Percentiles rank a stretch among this genome's conserved stretches.
Conservation (phyloP, 345 rosid species). For the Corchorus capsularis region DNA sequence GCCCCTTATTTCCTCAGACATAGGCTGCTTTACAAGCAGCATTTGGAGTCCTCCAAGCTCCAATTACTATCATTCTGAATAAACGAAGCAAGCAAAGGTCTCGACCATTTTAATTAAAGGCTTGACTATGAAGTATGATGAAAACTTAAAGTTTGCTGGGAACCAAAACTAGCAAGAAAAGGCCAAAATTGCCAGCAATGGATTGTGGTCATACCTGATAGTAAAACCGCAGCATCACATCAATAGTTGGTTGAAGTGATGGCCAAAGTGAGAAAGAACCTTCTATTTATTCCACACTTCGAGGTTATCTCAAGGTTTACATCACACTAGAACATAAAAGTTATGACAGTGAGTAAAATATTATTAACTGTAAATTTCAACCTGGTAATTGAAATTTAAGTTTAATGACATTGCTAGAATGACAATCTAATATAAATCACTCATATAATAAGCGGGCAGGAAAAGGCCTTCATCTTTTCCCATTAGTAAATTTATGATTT, state of each 20-base stretch:
- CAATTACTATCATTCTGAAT: not conserved
- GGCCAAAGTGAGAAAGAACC: not conserved
- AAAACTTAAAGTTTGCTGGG: not conserved
- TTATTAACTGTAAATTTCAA: not conserved
- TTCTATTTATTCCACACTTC: conserved; percentile 13
- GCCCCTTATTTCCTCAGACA: too few relatives aligned
- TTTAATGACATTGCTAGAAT: not conserved
- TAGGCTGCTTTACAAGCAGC: too few relatives aligned
- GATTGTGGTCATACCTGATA: not conserved
- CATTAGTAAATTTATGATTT: not conserved
- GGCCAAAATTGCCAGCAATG: not conserved
- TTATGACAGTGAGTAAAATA: not conserved
- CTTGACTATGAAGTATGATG: not conserved
- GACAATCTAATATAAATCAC: not conserved
- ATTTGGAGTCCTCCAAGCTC: not conserved
- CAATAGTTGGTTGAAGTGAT: not conserved
- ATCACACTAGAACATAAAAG: not conserved
- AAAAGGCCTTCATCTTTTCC: not conserved
- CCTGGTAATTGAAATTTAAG: not conserved
- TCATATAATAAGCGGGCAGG: not conserved
- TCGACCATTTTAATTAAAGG: not conserved
- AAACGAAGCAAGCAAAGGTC: not conserved
- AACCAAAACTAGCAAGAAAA: not conserved
- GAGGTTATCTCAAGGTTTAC: not conserved
- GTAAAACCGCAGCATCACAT: not conserved